Evolutionary conservation across 2,329 filamentous ascomycete species (phyloP).

Genomic region (Fusarium tricinctum): DNA sequence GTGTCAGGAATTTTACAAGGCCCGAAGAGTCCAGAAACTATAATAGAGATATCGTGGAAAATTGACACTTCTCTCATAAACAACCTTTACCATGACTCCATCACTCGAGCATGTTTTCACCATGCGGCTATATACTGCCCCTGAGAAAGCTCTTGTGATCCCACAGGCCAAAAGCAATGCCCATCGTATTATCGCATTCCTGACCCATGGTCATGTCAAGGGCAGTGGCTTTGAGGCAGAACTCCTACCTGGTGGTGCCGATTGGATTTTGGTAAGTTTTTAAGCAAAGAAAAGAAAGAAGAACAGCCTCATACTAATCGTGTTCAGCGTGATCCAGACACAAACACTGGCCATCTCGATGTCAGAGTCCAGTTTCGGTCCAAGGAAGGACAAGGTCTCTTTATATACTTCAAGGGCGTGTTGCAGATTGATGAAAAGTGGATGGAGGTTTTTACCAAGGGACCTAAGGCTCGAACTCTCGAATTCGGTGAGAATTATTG

Average conservation of each 20-base stretch:
- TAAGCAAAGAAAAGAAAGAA: too few relatives aligned
- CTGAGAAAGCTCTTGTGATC: conserved; percentile 4
- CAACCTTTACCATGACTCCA: background rate
- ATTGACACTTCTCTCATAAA: too few relatives aligned
- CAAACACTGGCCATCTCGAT: conserved; percentile 17
- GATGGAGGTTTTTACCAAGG: conserved; percentile 18
- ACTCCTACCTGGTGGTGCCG: conserved; percentile 7
- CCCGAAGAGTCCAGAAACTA: too few relatives aligned
- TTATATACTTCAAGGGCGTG: background rate
- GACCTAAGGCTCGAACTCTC: background rate
- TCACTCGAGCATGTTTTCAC: conserved; percentile 5
- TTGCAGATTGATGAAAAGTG: conserved; percentile 17
- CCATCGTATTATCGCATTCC: conserved; percentile 11
- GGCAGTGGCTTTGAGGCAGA: conserved; percentile 10
- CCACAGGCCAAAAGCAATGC: conserved; percentile 11
- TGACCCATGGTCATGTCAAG: conserved; percentile 1
- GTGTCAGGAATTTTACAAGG: too few relatives aligned
- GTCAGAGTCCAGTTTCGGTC: conserved; percentile 12
- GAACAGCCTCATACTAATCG: background rate
- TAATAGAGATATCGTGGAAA: too few relatives aligned
- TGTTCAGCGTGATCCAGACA: conserved; percentile 3
- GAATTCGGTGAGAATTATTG: conserved; percentile 20
- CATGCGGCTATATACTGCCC: conserved; percentile 7
- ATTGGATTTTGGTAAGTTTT: conserved; percentile 15
- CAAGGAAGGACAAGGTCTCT: background rate